Conservation (phyloP, 73 alveolate species). For the Stentor coeruleus region DNA sequence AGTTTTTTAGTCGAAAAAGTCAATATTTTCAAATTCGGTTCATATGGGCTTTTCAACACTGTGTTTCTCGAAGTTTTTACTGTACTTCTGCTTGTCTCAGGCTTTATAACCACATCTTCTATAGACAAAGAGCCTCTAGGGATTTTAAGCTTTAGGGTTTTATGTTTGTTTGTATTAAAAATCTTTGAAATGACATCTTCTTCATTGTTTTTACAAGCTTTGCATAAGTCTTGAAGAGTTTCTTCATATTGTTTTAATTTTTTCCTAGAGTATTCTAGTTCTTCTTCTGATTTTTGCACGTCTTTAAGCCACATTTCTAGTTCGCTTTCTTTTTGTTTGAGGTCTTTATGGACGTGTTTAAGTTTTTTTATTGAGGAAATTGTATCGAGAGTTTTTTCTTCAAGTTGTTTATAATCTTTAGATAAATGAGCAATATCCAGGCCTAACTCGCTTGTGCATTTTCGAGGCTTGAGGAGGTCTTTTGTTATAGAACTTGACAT, state of each 20-base stretch:
- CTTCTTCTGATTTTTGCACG: background rate
- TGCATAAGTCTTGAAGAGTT: background rate
- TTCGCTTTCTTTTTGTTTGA: background rate
- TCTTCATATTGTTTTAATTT: background rate
- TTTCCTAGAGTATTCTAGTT: background rate
- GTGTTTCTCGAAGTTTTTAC: background rate
- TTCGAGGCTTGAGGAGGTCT: background rate
- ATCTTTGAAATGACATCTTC: background rate
- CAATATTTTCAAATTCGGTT: background rate
- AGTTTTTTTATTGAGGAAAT: background rate
- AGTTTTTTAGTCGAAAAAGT: background rate
- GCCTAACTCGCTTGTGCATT: background rate
- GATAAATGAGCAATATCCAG: background rate
- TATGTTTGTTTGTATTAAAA: too few species aligned
- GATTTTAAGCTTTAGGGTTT: background rate
- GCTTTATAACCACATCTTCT: background rate
- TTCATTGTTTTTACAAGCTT: background rate
- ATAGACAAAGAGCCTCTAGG: background rate
- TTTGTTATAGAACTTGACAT: background rate
- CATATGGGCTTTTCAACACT: background rate
- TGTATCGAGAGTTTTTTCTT: background rate
- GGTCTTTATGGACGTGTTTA: background rate
- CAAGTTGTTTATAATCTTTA: background rate
- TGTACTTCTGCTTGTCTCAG: background rate
- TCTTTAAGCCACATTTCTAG: background rate